Conservation (phyloP, 1,284 basidiomycete genomes). For the Volvariella volvacea region DNA sequence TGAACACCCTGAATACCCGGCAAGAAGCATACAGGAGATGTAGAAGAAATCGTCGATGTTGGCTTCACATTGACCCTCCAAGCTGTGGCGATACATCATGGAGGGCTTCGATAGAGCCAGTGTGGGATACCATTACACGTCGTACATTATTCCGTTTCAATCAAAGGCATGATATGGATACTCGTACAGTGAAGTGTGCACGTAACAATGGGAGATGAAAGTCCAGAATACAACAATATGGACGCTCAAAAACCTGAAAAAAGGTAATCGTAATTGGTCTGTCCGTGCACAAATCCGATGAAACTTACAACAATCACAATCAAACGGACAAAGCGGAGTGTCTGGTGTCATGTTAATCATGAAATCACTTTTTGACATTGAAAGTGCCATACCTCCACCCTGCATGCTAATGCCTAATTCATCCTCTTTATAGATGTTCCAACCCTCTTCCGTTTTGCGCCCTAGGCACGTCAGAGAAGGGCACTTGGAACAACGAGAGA, state of each 20-base stretch:
- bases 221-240: not conserved
- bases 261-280: not conserved
- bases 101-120: constrained; percentile 65
- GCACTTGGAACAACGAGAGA: constrained; percentile 1
- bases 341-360: constrained; percentile 30
- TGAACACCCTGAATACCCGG: constrained; percentile 1
- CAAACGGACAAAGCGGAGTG: constrained; percentile 72
- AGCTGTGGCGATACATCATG: constrained; percentile 27
- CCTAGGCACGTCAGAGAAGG: constrained; percentile 36
- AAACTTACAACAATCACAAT: constrained; percentile 82
- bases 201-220: not conserved
- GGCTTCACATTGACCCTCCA: constrained; percentile 62
- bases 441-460: constrained; percentile 81
- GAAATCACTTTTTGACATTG: constrained; percentile 14
- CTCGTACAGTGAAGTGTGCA: not conserved
- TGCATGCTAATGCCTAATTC: constrained; percentile 71
- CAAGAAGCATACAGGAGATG: constrained; percentile 7
- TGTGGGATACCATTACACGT: constrained; percentile 5
- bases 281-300: too few relatives aligned
- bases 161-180: not conserved
- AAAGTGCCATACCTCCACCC: constrained; percentile 62
- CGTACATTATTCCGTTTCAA: not conserved
- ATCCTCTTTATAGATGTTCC: constrained; percentile 79
- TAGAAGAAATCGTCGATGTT: constrained; percentile 30
- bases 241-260: constrained; percentile 19